Evolutionary conservation across 108 stramenopile species (phyloP), one percentile per base, ranked within the genome.

Genomic region (Licmophora abbreviata): DNA sequence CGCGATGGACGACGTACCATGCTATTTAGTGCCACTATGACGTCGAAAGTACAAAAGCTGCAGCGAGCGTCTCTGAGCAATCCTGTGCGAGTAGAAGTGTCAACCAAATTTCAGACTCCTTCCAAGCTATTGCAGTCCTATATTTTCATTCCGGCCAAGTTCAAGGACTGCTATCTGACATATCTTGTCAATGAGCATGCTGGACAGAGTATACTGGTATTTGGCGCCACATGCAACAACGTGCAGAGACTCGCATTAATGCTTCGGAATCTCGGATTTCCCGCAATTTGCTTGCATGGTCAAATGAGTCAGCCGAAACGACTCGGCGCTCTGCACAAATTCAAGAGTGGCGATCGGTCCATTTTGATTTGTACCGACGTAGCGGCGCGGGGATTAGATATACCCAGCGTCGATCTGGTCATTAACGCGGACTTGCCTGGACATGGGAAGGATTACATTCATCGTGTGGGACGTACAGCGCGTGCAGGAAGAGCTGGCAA

Each of bases 1-100:
- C 54, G 50, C 14, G 76, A 81, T 21, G 61, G 63, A 8, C 76
- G 97, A 23, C 59, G 72, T 28, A 97, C 99, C 0, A 78, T 93
- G 72, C 80, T 99, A n/a, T 99, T 98, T 74, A 83, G 79, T 54
- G 97, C 97, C 9, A 98, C 97, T 36, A 98, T 98, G 97, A 98
- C 97, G 0, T 79, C 83, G 32, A 97, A 98, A 60, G 97, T 99
- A 2, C 87, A 95, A 59, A 97, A 97, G 63, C 77, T 99, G 42
- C 94, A 99, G 59, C 64, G 95, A 1, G 96, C 96, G 1, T 92
- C 90, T 22, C 85, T 99, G 46, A 56, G 55, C 30, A 69, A 96
- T 73, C 97, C 98, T 23, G 91, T 87, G 38, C 71, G 77, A 64
- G 83, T 99, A 6, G 90, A 95, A 57, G 95, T 95, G 2, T 77